These are phyloP conservation scores for Lasiosphaeriaceae sp. DNA, from an alignment of 495 filamentous ascomycete genomes.

Conservation along the genomic window DNA sequence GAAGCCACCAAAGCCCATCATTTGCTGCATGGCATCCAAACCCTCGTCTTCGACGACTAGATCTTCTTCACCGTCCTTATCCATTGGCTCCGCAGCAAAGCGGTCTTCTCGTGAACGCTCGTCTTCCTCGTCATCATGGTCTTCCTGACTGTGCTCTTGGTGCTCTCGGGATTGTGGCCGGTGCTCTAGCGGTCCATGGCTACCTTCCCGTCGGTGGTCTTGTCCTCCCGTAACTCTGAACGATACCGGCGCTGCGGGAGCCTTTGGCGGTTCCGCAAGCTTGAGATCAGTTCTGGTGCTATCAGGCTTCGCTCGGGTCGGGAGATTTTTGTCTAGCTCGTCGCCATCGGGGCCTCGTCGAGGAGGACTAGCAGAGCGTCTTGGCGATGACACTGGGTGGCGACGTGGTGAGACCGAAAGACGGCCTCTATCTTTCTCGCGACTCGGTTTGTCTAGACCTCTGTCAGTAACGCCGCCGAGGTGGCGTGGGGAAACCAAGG, in stretches of 20 bases:
- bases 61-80: constrained; percentile 45
- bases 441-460: constrained; percentile 16
- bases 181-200: constrained; percentile 20
- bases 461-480: neutral
- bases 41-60: constrained; percentile 59
- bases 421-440: constrained; percentile 24
- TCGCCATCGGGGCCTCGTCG: constrained; percentile 11
- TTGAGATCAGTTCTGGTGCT: constrained; percentile 17
- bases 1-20: constrained; percentile 88
- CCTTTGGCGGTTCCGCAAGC: constrained; percentile 29
- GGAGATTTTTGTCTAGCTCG: constrained; percentile 11
- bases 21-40: constrained; percentile 68
- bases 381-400: constrained; percentile 26
- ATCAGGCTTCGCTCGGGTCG: constrained; percentile 19
- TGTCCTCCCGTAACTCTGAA: constrained; percentile 34
- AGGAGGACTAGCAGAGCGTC: constrained; percentile 19
- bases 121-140: constrained; percentile 14
- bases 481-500: neutral
- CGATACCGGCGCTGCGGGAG: constrained; percentile 24
- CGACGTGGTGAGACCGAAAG: constrained; percentile 7
- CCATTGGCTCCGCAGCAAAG: constrained; percentile 40
- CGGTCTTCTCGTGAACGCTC: constrained; percentile 11
- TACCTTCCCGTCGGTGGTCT: constrained; percentile 37
- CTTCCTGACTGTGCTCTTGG: constrained; percentile 1
- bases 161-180: constrained; percentile 2